phyloP scores from a whole-genome alignment of 176 grass and related monocot species.

The Oryza punctata region DNA sequence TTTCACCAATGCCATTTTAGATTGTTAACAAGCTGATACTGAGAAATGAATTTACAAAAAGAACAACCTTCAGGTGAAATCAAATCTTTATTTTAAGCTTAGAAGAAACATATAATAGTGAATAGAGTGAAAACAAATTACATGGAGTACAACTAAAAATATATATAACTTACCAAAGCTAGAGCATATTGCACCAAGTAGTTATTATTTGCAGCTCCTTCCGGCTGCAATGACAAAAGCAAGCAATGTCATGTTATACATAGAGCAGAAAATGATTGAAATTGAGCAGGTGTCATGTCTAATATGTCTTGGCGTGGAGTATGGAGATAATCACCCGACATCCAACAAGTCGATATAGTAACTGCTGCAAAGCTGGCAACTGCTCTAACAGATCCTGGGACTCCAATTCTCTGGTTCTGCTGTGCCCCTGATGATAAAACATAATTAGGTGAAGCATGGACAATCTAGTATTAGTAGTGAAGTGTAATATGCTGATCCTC shows the following conservation, averaged over 20 bases:
- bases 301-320: slow-evolving; percentile 1
- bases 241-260: slow-evolving; percentile 12
- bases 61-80: not conserved
- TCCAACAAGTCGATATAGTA: slow-evolving; percentile 92
- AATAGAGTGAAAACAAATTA: slow-evolving; percentile 10
- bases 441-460: slow-evolving; percentile 20
- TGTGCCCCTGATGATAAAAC: slow-evolving; percentile 69
- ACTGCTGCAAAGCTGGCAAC: slow-evolving; percentile 93
- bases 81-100: not conserved
- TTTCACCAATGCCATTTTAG: slow-evolving; percentile 14
- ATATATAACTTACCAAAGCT: slow-evolving; percentile 76
- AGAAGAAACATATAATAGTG: not conserved
- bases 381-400: slow-evolving; percentile 88
- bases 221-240: slow-evolving; percentile 52
- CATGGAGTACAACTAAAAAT: not conserved
- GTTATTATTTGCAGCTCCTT: slow-evolving; percentile 92
- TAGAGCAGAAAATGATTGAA: not conserved
- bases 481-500: not conserved
- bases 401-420: slow-evolving; percentile 86
- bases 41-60: slow-evolving; percentile 7
- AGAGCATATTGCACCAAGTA: slow-evolving; percentile 94
- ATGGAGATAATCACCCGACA: slow-evolving; percentile 67
- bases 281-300: not conserved
- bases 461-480: not conserved
- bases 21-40: slow-evolving; percentile 1